Conservation (phyloP, 495 filamentous ascomycete species). For the Xylona heveae region DNA sequence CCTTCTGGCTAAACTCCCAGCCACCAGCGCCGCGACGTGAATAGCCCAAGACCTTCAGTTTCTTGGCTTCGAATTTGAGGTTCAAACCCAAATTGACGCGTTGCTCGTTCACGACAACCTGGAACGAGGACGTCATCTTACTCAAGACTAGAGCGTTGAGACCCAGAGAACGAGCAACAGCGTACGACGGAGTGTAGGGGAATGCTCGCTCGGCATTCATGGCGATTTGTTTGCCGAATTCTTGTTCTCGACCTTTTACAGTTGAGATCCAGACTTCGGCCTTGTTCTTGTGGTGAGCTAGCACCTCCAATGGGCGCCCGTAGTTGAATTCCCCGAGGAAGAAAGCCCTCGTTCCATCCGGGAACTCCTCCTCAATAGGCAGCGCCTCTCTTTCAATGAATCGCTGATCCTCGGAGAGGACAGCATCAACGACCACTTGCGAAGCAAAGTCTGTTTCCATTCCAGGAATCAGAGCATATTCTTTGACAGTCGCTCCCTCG, state of each 20-base stretch:
- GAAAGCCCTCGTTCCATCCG: slow-evolving; percentile 58
- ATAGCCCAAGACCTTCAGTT: slow-evolving; percentile 91
- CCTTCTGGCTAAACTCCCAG: slow-evolving; percentile 88
- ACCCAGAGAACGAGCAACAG: slow-evolving; percentile 58
- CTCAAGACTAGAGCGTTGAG: slow-evolving; percentile 76
- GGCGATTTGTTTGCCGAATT: slow-evolving; percentile 62
- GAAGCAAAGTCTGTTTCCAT: slow-evolving; percentile 83
- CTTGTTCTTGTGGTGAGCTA: slow-evolving; percentile 48
- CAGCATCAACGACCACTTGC: slow-evolving; percentile 75
- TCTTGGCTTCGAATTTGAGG: slow-evolving; percentile 86
- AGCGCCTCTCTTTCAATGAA: slow-evolving; percentile 77
- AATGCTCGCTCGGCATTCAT: slow-evolving; percentile 37
- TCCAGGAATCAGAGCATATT: slow-evolving; percentile 74
- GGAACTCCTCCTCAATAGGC: slow-evolving; percentile 83
- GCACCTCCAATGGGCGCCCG: slow-evolving; percentile 69
- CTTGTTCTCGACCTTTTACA: slow-evolving; percentile 45
- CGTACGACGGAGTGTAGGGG: slow-evolving; percentile 68
- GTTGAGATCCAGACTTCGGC: slow-evolving; percentile 55
- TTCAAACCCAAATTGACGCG: slow-evolving; percentile 84
- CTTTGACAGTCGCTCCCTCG: slow-evolving; percentile 76
- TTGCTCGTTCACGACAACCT: slow-evolving; percentile 53
- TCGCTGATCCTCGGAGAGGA: slow-evolving; percentile 76
- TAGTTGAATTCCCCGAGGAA: slow-evolving; percentile 95
- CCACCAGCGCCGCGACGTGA: slow-evolving; percentile 64
- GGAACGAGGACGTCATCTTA: slow-evolving; percentile 89